Evolutionary conservation across 2,329 filamentous ascomycete genomes (phyloP).

Genomic region (Nannizziopsis barbatae): DNA sequence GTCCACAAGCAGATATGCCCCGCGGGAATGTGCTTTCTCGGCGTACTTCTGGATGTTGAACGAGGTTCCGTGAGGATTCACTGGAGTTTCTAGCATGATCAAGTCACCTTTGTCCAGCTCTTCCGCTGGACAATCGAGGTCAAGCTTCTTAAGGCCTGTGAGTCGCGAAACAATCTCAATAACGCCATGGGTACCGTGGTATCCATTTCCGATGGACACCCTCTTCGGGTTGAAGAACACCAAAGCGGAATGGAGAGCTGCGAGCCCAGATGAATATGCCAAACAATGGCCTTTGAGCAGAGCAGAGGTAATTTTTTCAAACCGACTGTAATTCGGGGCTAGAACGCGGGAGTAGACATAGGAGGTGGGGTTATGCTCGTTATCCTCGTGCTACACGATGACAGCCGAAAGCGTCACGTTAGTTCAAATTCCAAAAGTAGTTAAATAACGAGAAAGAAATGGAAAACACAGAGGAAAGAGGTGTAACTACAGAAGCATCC

Average conservation of each 20-base stretch:
- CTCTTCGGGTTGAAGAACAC: slow-evolving; percentile 73
- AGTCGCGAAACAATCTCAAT: slow-evolving; percentile 63
- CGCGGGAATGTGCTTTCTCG: slow-evolving; percentile 56
- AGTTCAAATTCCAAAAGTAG: slow-evolving; percentile 14
- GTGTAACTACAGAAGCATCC: slow-evolving; percentile 30
- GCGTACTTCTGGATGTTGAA: slow-evolving; percentile 62
- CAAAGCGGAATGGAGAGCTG: slow-evolving; percentile 78
- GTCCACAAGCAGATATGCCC: slow-evolving; percentile 73
- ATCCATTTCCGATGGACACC: slow-evolving; percentile 72
- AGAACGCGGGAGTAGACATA: slow-evolving; percentile 77
- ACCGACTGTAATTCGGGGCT: slow-evolving; percentile 68
- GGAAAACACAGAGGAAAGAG: background rate
- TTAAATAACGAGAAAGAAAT: slow-evolving; percentile 1
- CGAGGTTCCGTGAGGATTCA: slow-evolving; percentile 81
- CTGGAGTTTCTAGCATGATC: slow-evolving; percentile 81
- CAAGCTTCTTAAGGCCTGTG: slow-evolving; percentile 60
- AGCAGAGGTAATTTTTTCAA: slow-evolving; percentile 69
- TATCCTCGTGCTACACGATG: background rate
- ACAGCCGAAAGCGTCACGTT: background rate
- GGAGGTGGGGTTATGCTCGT: slow-evolving; percentile 23
- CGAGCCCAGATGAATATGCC: slow-evolving; percentile 73
- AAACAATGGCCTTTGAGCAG: slow-evolving; percentile 56
- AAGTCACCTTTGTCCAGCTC: slow-evolving; percentile 67
- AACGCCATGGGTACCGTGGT: slow-evolving; percentile 89
- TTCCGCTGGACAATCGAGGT: slow-evolving; percentile 55